Conservation (phyloP, 805 yeast species). For the Ogataea glucozyma region DNA sequence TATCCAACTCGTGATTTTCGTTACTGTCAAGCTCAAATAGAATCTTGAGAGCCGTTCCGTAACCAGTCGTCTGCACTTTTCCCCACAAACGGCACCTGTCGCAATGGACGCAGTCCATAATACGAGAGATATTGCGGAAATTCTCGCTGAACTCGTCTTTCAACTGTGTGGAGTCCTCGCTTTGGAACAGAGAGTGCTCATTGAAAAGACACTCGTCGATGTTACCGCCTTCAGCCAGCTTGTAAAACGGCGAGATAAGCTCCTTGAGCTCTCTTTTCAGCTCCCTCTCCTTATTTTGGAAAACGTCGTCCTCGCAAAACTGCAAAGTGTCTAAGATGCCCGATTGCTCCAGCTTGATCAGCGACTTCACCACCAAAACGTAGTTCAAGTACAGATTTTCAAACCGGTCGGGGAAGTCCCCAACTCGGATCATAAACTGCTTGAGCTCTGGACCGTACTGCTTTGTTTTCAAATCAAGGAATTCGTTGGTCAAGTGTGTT, state of each 20-base stretch:
- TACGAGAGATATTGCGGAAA: constrained; percentile 84
- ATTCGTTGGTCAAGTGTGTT: constrained; percentile 87
- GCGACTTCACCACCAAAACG: constrained; percentile 79
- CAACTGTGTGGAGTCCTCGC: constrained; percentile 49
- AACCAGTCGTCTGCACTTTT: constrained; percentile 93
- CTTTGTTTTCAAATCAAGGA: constrained; percentile 65
- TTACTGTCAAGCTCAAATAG: constrained; percentile 72
- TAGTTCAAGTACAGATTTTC: constrained; percentile 91
- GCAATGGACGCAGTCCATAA: constrained; percentile 99
- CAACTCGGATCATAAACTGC: constrained; percentile 86
- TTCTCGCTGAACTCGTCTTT: constrained; percentile 85
- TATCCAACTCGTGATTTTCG: constrained; percentile 28
- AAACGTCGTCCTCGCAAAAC: constrained; percentile 32
- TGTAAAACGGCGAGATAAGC: constrained; percentile 31
- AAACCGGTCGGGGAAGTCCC: constrained; percentile 83
- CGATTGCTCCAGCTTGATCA: constrained; percentile 53
- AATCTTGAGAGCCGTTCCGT: constrained; percentile 92
- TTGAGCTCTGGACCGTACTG: constrained; percentile 82
- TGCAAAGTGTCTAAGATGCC: constrained; percentile 31
- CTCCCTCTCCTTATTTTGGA: constrained; percentile 31
- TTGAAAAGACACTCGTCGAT: constrained; percentile 39
- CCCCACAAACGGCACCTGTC: constrained; percentile 99
- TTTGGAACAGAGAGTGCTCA: constrained; percentile 47
- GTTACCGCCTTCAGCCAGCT: constrained; percentile 22
- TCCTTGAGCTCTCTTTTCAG: constrained; percentile 34